phyloP scores from a whole-genome alignment of 1,284 basidiomycete species.

The Austroboletus novae-zelandiae region DNA sequence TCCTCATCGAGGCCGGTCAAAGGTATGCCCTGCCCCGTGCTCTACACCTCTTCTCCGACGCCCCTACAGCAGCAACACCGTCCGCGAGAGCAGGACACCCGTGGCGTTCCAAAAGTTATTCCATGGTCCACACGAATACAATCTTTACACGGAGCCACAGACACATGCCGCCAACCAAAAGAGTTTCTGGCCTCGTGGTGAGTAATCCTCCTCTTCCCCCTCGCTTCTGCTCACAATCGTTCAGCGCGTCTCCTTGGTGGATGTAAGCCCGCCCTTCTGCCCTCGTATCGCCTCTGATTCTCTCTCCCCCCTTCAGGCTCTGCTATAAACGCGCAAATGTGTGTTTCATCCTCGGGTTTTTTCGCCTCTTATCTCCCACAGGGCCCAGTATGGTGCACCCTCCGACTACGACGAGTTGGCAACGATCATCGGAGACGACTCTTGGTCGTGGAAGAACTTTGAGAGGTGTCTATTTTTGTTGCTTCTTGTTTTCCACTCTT shows the following conservation, averaged over 20 bases:
- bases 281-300: not conserved
- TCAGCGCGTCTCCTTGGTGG: conserved; percentile 66
- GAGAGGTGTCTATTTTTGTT: conserved; percentile 33
- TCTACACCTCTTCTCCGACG: not conserved
- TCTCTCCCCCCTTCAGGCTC: conserved; percentile 45
- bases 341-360: conserved; percentile 11
- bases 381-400: conserved; percentile 66
- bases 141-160: conserved; percentile 57
- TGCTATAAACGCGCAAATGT: conserved; percentile 68
- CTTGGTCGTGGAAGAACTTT: conserved; percentile 63
- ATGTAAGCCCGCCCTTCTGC: conserved; percentile 42
- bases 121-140: conserved; percentile 43
- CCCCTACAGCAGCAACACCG: conserved; percentile 27
- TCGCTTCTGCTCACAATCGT: conserved; percentile 1
- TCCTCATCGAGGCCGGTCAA: conserved; percentile 63
- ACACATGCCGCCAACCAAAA: conserved; percentile 41
- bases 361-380: conserved; percentile 24
- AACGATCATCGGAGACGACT: conserved; percentile 50
- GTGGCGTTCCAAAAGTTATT: conserved; percentile 42
- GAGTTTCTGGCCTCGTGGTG: conserved; percentile 64
- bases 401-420: conserved; percentile 72
- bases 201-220: conserved; percentile 6
- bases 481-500: not conserved
- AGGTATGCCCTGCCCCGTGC: conserved; percentile 41
- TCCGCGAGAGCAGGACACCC: conserved; percentile 42